A percentile compares a stretch with the other conserved stretches of the same genome.
Evolutionary conservation across 768 basidiomycete species (phyloP).

Genomic region (Auriculariales sp.): DNA sequence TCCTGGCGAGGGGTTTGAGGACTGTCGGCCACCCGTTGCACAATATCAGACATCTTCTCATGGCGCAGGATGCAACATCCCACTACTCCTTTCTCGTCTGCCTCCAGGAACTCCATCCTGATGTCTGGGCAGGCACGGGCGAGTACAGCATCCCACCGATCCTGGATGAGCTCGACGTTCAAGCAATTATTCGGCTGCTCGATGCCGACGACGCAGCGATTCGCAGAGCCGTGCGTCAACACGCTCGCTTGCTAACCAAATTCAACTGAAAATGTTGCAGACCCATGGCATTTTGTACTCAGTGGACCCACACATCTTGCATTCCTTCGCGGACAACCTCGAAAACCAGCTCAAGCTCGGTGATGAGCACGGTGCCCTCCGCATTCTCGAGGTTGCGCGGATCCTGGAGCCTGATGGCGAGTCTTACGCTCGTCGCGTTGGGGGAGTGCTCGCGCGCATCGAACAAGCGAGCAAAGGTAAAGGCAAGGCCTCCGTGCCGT

Average conservation of each 20-base stretch:
- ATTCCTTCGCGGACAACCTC: conserved; percentile 28
- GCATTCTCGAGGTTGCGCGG: conserved; percentile 11
- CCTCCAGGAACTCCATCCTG: conserved; percentile 39
- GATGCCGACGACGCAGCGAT: conserved; percentile 44
- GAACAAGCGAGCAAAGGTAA: background rate
- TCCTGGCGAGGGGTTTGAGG: conserved; percentile 2
- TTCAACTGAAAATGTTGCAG: conserved; percentile 20
- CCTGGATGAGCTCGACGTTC: conserved; percentile 62
- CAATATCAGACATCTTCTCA: conserved; percentile 38
- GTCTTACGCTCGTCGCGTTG: conserved; percentile 25
- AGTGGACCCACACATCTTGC: conserved; percentile 45
- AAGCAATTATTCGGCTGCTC: conserved; percentile 51
- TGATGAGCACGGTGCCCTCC: background rate
- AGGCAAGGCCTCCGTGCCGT: background rate
- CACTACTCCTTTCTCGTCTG: conserved; percentile 54
- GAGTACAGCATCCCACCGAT: conserved; percentile 31
- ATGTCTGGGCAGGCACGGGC: conserved; percentile 49
- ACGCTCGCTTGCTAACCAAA: background rate
- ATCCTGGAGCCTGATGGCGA: conserved; percentile 24
- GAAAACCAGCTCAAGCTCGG: conserved; percentile 3
- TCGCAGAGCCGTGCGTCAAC: conserved; percentile 37
- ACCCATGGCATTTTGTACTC: conserved; percentile 40
- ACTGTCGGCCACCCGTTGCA: conserved; percentile 2
- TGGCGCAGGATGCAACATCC: conserved; percentile 42
- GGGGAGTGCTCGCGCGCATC: conserved; percentile 34